Percentiles rank a stretch among this genome's conserved stretches.
phyloP scores from a whole-genome alignment of 2,329 filamentous ascomycete genomes.

The Colletotrichum horii region DNA sequence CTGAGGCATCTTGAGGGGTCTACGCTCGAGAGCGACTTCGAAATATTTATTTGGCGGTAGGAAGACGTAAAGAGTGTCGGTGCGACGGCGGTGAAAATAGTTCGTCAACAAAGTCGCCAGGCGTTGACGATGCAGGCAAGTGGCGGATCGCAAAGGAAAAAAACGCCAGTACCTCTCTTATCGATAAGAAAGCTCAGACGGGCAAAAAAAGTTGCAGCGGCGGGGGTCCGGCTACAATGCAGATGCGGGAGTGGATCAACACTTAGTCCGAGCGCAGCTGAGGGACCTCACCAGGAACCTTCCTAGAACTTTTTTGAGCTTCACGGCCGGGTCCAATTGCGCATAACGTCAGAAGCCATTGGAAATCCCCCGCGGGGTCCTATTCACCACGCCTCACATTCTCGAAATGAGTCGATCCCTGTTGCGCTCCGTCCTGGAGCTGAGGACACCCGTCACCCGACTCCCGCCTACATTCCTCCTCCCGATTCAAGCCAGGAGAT shows the following conservation, averaged over 20 bases:
- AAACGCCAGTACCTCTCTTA: background rate
- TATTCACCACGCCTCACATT: background rate
- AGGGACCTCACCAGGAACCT: background rate
- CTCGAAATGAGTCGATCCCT: conserved; percentile 61
- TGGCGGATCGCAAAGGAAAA: conserved; percentile 20
- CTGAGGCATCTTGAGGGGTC: conserved; percentile 16
- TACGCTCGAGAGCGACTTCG: conserved; percentile 6
- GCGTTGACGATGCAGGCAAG: background rate
- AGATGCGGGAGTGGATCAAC: background rate
- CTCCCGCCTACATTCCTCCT: conserved; percentile 37
- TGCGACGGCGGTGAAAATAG: background rate
- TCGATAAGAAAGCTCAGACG: background rate
- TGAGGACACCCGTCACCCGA: conserved; percentile 49
- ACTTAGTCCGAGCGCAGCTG: background rate
- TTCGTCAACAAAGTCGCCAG: background rate
- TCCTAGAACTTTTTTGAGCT: conserved; percentile 20
- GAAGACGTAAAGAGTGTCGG: background rate
- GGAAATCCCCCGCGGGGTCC: background rate
- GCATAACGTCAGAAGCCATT: background rate
- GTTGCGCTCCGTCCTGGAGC: conserved; percentile 68
- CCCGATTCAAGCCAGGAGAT: conserved; percentile 36
- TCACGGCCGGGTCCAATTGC: background rate
- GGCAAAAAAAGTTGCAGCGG: background rate
- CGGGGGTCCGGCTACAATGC: too few species aligned
- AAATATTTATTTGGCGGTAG: background rate